Evolutionary conservation across 129 eudicot genomes (phyloP).

Genomic region (Lonicera japonica): DNA sequence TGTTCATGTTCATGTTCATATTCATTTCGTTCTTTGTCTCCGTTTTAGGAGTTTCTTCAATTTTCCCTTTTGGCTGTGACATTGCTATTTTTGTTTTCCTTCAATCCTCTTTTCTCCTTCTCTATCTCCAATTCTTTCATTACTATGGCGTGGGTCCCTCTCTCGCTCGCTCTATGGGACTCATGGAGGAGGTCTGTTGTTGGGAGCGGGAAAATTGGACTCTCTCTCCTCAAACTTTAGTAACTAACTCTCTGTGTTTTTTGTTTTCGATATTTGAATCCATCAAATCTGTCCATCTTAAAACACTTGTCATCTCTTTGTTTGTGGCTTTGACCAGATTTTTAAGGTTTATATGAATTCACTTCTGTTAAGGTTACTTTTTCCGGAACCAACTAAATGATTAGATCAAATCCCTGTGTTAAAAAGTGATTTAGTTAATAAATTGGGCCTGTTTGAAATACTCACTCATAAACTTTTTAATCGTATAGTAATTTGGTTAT

Average conservation of each 20-base stretch:
- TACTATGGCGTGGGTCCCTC: not conserved
- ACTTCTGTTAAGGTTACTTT: too few species aligned
- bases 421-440: too few species aligned
- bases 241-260: too few species aligned
- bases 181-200: slow-evolving; percentile 18
- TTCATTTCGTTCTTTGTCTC: slow-evolving; percentile 15
- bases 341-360: not conserved
- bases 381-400: too few species aligned
- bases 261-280: too few species aligned
- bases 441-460: too few species aligned
- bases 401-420: too few species aligned
- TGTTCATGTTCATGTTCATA: not conserved
- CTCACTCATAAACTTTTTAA: too few species aligned
- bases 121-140: too few species aligned
- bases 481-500: too few species aligned
- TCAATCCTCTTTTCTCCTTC: too few species aligned
- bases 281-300: not conserved
- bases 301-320: not conserved
- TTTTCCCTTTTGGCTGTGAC: slow-evolving; percentile 30
- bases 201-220: slow-evolving; percentile 4
- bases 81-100: too few species aligned
- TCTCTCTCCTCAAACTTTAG: not conserved
- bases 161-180: not conserved
- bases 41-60: slow-evolving; percentile 17
- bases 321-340: not conserved